Evolutionary conservation across 2,329 filamentous ascomycete genomes (phyloP).

Genomic region (Hortaea werneckii): DNA sequence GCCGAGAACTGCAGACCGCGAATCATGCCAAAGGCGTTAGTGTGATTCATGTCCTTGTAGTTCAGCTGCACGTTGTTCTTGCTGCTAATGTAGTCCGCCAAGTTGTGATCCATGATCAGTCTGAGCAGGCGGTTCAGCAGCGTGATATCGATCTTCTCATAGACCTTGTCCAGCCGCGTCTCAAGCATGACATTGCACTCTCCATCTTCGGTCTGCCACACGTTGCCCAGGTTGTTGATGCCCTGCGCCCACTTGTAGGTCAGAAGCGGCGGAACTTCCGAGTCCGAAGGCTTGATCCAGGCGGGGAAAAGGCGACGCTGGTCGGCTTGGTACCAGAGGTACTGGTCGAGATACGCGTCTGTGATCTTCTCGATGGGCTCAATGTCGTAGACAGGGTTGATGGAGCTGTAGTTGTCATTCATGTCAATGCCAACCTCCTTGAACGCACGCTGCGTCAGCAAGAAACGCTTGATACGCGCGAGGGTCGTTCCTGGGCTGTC

Average conservation of each 20-base stretch:
- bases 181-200: slow-evolving; percentile 99
- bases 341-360: slow-evolving; percentile 95
- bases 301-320: slow-evolving; percentile 93
- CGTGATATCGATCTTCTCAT: slow-evolving; percentile 97
- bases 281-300: slow-evolving; percentile 99
- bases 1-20: slow-evolving; percentile 95
- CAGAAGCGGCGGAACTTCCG: slow-evolving; percentile 86
- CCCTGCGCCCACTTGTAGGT: slow-evolving; percentile 99
- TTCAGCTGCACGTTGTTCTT: slow-evolving; percentile 99
- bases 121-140: slow-evolving; percentile 85
- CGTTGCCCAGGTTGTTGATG: slow-evolving; percentile 92
- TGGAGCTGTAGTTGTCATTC: slow-evolving; percentile 99
- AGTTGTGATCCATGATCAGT: slow-evolving; percentile 97
- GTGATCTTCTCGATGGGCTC: slow-evolving; percentile 99
- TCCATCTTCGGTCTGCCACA: slow-evolving; percentile 88
- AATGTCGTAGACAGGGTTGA: slow-evolving; percentile 98
- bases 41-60: slow-evolving; percentile 99
- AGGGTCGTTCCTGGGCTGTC: slow-evolving; percentile 94
- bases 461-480: slow-evolving; percentile 92
- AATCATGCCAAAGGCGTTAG: slow-evolving; percentile 98
- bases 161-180: slow-evolving; percentile 96
- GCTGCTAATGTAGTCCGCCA: slow-evolving; percentile 96
- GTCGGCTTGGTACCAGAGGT: slow-evolving; percentile 98
- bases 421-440: slow-evolving; percentile 99
- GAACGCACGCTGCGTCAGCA: slow-evolving; percentile 93